A percentile compares a stretch with the other conserved stretches of the same genome.
These are phyloP conservation scores for Epichloe elymi DNA, from an alignment of 2,329 filamentous ascomycete species.

Conservation along the genomic window DNA sequence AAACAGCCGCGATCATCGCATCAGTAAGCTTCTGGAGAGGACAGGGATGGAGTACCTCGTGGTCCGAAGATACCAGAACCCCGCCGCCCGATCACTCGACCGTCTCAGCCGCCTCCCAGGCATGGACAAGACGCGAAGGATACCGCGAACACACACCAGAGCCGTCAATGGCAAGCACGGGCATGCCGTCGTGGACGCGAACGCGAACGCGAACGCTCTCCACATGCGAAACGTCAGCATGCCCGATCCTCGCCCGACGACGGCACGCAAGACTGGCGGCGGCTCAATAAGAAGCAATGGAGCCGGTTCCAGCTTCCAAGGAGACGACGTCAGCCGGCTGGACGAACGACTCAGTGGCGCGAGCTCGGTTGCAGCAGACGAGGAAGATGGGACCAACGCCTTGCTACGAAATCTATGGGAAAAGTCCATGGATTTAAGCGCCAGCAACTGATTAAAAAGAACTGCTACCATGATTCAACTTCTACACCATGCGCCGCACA, in stretches of 20 bases:
- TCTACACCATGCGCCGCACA: neutral
- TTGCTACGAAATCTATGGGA: constrained; percentile 49
- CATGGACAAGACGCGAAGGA: constrained; percentile 34
- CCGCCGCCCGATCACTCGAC: constrained; percentile 48
- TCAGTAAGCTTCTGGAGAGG: constrained; percentile 52
- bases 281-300: constrained; percentile 26
- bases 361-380: constrained; percentile 34
- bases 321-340: constrained; percentile 28
- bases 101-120: constrained; percentile 34
- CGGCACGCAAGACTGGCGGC: constrained; percentile 19
- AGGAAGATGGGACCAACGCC: constrained; percentile 36
- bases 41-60: constrained; percentile 64
- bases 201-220: constrained; percentile 17
- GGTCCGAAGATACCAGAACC: constrained; percentile 58
- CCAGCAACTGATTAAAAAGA: constrained; percentile 25
- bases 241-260: constrained; percentile 19
- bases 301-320: constrained; percentile 31
- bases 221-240: constrained; percentile 28
- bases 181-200: constrained; percentile 12
- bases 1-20: constrained; percentile 43
- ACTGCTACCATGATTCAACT: neutral
- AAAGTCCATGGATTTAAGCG: constrained; percentile 43
- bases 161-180: constrained; percentile 25
- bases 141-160: constrained; percentile 28
- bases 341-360: constrained; percentile 34